Evolutionary conservation across 2,329 filamentous ascomycete genomes (phyloP).

Genomic region (Diplodia scrobiculata): DNA sequence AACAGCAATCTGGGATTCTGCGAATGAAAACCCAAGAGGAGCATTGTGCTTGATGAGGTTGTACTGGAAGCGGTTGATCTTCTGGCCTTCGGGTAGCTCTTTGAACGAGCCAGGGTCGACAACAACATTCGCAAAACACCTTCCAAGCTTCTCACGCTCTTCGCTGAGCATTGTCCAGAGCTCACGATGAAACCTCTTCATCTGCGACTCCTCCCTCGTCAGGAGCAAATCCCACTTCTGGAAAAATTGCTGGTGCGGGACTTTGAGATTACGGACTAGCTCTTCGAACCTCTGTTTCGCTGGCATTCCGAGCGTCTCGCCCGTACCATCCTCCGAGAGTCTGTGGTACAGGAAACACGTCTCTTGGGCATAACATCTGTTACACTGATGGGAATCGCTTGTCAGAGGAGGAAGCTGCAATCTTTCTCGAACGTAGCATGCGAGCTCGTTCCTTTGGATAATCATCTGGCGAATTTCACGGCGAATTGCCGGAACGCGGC

Average conservation of each 20-base stretch:
- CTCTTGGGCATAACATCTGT: constrained; percentile 84
- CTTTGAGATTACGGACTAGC: constrained; percentile 73
- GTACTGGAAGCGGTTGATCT: constrained; percentile 91
- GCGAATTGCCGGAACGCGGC: constrained; percentile 79
- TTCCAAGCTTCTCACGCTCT: constrained; percentile 82
- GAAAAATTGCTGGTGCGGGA: constrained; percentile 79
- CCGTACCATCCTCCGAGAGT: constrained; percentile 79
- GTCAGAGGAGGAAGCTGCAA: constrained; percentile 84
- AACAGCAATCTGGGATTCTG: constrained; percentile 82
- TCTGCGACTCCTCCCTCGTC: constrained; percentile 91
- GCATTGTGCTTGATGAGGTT: constrained; percentile 73
- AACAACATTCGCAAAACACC: constrained; percentile 86
- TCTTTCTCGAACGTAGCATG: constrained; percentile 79
- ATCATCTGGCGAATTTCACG: constrained; percentile 95
- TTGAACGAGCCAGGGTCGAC: constrained; percentile 75
- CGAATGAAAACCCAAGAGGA: constrained; percentile 71
- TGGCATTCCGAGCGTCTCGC: constrained; percentile 76
- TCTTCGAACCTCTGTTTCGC: constrained; percentile 81
- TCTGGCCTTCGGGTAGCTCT: constrained; percentile 69
- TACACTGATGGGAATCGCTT: constrained; percentile 77
- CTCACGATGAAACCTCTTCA: constrained; percentile 82
- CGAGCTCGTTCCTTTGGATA: constrained; percentile 88
- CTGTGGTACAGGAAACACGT: constrained; percentile 94
- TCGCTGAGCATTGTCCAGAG: constrained; percentile 93
- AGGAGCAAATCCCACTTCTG: constrained; percentile 90